phyloP scores from a whole-genome alignment of 768 basidiomycete genomes.

The Cyathus striatus region DNA sequence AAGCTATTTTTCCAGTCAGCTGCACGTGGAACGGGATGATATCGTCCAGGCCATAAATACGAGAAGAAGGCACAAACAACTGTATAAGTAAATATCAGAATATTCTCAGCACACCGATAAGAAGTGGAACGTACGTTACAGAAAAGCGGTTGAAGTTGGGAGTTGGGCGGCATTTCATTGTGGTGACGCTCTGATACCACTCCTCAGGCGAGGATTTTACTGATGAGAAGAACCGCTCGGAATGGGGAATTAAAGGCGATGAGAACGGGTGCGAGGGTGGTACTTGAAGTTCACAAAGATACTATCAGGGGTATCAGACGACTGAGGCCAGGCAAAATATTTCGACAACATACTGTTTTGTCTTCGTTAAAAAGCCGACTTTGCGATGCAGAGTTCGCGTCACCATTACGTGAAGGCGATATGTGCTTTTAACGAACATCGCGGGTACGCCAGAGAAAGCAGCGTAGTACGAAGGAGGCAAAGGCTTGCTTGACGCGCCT shows the following conservation, averaged over 20 bases:
- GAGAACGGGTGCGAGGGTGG: constrained; percentile 48
- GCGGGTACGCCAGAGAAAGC: constrained; percentile 26
- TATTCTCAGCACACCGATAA: constrained; percentile 1
- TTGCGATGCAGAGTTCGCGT: constrained; percentile 31
- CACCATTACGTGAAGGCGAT: constrained; percentile 39
- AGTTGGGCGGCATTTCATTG: constrained; percentile 31
- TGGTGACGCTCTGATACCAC: constrained; percentile 47
- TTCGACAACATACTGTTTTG: constrained; percentile 33
- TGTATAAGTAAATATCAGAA: constrained; percentile 15
- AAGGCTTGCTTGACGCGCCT: constrained; percentile 18
- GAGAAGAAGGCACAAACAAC: constrained; percentile 57
- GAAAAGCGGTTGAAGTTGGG: constrained; percentile 32
- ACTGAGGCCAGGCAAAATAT: background rate
- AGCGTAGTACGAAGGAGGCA: constrained; percentile 46
- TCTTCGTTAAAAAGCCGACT: constrained; percentile 38
- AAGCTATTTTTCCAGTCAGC: constrained; percentile 39
- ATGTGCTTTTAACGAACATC: constrained; percentile 34
- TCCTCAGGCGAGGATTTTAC: constrained; percentile 64
- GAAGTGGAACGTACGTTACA: constrained; percentile 39
- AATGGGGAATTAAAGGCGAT: constrained; percentile 43
- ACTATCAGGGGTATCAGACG: constrained; percentile 20
- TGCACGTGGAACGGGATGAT: constrained; percentile 65
- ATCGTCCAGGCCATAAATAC: constrained; percentile 49
- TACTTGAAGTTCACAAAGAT: constrained; percentile 47
- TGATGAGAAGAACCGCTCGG: constrained; percentile 49